Percentiles rank a stretch among this genome's conserved stretches.
phyloP scores from a whole-genome alignment of 2,329 filamentous ascomycete genomes.

The Colletotrichum camelliae region DNA sequence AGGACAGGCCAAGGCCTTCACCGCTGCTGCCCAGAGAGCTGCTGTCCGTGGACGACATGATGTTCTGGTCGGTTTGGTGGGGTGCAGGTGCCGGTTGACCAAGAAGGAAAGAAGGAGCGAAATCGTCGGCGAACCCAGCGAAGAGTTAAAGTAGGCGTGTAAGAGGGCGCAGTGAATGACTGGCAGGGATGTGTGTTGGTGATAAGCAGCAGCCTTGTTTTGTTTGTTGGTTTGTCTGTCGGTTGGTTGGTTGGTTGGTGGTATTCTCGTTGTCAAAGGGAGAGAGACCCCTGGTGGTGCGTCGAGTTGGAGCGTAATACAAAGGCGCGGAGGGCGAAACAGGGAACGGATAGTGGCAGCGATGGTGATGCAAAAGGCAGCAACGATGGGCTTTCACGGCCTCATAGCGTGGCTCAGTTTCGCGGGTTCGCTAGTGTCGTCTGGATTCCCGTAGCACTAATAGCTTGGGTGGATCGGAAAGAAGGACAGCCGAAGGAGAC shows the following conservation, averaged over 20 bases:
- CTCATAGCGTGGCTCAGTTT: conserved; percentile 17
- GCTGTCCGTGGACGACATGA: conserved; percentile 10
- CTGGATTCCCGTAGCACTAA: background rate
- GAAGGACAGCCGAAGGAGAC: conserved; percentile 3
- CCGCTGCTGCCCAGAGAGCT: background rate
- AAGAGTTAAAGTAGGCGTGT: background rate
- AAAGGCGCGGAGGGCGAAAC: conserved; percentile 9
- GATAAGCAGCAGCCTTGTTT: background rate
- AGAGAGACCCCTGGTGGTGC: background rate
- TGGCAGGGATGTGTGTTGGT: background rate
- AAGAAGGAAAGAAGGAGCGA: background rate
- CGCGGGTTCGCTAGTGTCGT: background rate
- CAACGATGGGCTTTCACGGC: conserved; percentile 19
- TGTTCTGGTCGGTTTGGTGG: background rate
- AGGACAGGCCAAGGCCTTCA: conserved; percentile 33
- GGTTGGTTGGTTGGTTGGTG: background rate
- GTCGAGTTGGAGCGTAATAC: background rate
- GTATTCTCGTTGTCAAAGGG: conserved; percentile 4
- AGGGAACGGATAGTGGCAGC: conserved; percentile 8
- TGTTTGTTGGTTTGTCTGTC: background rate
- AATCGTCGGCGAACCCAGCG: background rate
- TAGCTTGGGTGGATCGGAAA: conserved; percentile 1
- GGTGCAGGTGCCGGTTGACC: background rate
- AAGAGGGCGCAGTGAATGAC: background rate
- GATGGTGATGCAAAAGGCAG: conserved; percentile 12